Conservation (phyloP, 257 asterid genomes). For the Nicotiana benthamiana region DNA sequence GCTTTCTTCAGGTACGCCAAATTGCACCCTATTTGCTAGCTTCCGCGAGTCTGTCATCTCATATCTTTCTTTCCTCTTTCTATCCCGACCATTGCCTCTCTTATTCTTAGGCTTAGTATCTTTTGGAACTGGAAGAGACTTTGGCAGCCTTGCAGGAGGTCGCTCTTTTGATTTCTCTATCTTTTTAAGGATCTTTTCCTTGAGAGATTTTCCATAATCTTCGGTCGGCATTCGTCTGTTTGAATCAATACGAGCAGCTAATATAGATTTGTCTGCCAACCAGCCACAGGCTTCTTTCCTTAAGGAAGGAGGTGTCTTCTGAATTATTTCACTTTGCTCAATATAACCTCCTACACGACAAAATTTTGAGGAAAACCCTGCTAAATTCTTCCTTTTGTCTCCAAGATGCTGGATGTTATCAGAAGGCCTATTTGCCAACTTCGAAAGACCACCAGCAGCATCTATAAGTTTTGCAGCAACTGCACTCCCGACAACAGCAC, state of each 20-base stretch:
- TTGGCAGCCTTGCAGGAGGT: too few relatives aligned
- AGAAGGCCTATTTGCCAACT: slow-evolving; percentile 88
- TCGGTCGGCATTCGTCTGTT: too few relatives aligned
- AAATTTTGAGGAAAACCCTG: slow-evolving; percentile 76
- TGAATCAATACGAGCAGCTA: background rate
- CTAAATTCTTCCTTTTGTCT: slow-evolving; percentile 73
- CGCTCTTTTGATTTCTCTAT: too few relatives aligned
- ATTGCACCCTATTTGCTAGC: too few relatives aligned
- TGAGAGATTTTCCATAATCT: too few relatives aligned
- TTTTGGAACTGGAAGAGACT: too few relatives aligned
- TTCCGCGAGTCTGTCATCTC: too few relatives aligned
- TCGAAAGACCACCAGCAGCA: slow-evolving; percentile 79
- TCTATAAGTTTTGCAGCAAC: slow-evolving; percentile 95
- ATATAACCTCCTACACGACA: slow-evolving; percentile 57
- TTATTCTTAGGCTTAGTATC: too few relatives aligned
- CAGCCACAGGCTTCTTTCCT: slow-evolving; percentile 83
- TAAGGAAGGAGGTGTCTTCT: slow-evolving; percentile 73
- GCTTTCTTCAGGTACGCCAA: too few relatives aligned
- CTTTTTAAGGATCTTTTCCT: too few relatives aligned
- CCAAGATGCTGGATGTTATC: slow-evolving; percentile 91
- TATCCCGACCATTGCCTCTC: too few relatives aligned
- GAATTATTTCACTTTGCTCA: slow-evolving; percentile 75
- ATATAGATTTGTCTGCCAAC: slow-evolving; percentile 80
- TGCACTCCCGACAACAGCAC: slow-evolving; percentile 86
- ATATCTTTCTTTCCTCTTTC: too few relatives aligned